phyloP scores from a whole-genome alignment of 1,284 basidiomycete genomes.

The Schizophyllum amplum region DNA sequence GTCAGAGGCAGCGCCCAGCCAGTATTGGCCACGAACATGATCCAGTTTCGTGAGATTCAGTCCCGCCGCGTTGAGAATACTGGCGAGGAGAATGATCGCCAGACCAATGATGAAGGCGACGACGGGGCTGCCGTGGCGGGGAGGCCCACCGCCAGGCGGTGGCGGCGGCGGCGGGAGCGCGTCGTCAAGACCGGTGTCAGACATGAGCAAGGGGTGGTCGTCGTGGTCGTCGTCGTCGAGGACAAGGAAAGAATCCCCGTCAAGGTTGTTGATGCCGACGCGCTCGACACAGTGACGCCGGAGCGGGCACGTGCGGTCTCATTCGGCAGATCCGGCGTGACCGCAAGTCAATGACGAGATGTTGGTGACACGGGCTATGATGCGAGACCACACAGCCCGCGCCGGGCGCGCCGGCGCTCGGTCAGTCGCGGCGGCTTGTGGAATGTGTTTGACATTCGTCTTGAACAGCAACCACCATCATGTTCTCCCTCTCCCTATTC shows the following conservation, averaged over 20 bases:
- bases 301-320: neutral
- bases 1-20: neutral
- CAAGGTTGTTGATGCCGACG: neutral
- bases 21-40: conserved; percentile 13
- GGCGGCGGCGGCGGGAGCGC: neutral
- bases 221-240: neutral
- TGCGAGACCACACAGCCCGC: neutral
- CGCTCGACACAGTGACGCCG: neutral
- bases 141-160: neutral
- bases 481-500: neutral
- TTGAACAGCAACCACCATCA: neutral
- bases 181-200: neutral
- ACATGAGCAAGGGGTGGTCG: neutral
- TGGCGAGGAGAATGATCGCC: conserved; percentile 69
- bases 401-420: too few relatives aligned
- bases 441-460: neutral
- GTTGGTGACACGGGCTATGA: neutral
- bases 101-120: conserved; percentile 77
- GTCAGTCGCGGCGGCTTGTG: too few relatives aligned
- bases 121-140: conserved; percentile 29
- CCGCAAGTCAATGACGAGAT: neutral
- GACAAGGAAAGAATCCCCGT: neutral
- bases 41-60: conserved; percentile 22
- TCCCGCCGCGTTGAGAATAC: conserved; percentile 78
- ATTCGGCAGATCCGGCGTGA: neutral